Conservation (phyloP, 2,329 filamentous ascomycete species). For the Aureobasidium musti region DNA sequence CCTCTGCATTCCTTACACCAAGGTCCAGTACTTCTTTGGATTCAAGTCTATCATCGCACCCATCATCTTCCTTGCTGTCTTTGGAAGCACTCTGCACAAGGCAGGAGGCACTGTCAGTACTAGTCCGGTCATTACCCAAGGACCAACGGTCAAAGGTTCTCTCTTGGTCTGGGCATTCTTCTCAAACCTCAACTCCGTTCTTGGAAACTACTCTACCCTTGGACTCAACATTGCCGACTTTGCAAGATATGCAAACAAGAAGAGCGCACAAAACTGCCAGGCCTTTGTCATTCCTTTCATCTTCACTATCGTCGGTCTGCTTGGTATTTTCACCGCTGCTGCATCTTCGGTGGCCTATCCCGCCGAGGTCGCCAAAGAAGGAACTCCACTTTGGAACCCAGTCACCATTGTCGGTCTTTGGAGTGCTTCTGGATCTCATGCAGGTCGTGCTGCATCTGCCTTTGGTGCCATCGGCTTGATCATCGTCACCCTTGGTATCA, state of each 20-base stretch:
- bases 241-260: constrained; percentile 32
- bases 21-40: constrained; percentile 35
- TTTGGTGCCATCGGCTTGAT: constrained; percentile 33
- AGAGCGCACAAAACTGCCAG: constrained; percentile 32
- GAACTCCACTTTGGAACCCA: constrained; percentile 34
- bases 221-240: constrained; percentile 37
- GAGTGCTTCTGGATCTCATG: constrained; percentile 30
- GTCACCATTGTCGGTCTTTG: constrained; percentile 35
- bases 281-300: constrained; percentile 35
- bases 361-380: constrained; percentile 28
- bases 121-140: constrained; percentile 33
- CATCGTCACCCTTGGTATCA: constrained; percentile 31
- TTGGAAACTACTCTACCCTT: constrained; percentile 36
- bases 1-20: constrained; percentile 34
- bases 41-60: constrained; percentile 33
- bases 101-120: constrained; percentile 34
- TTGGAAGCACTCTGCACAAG: constrained; percentile 31
- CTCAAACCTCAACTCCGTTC: constrained; percentile 39
- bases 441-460: constrained; percentile 34
- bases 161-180: constrained; percentile 39
- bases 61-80: constrained; percentile 35
- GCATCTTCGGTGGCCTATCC: constrained; percentile 33
- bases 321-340: constrained; percentile 38
- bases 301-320: constrained; percentile 37
- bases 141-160: constrained; percentile 34